Conservation (phyloP, 1,284 basidiomycete species). For the Puccinia polysora region DNA sequence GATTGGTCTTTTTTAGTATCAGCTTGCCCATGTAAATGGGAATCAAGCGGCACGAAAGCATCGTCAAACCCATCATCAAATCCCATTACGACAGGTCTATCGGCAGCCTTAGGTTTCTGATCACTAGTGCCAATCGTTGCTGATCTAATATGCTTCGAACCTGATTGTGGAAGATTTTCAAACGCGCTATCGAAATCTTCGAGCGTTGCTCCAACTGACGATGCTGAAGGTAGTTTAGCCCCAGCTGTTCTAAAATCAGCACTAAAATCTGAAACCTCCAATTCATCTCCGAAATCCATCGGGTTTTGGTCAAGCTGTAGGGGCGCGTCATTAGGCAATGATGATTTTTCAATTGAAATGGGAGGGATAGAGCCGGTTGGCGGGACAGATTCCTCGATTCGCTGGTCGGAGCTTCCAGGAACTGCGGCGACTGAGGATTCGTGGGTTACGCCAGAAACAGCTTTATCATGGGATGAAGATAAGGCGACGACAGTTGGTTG, state of each 20-base stretch:
- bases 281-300: constrained; percentile 23
- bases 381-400: background rate
- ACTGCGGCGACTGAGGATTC: background rate
- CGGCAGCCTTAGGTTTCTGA: background rate
- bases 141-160: background rate
- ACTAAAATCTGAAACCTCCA: constrained; percentile 34
- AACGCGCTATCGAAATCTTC: constrained; percentile 43
- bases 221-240: background rate
- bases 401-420: background rate
- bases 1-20: background rate
- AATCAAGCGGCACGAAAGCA: constrained; percentile 15
- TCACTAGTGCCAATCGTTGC: background rate
- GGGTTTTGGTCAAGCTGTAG: background rate
- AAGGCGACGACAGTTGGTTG: background rate
- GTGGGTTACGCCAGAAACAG: background rate
- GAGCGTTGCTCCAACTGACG: constrained; percentile 6
- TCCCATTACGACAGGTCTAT: background rate
- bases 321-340: background rate
- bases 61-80: constrained; percentile 28
- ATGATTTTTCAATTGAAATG: background rate
- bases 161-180: constrained; percentile 21
- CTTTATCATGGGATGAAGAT: background rate
- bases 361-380: background rate
- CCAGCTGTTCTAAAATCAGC: constrained; percentile 22
- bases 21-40: background rate